A percentile compares a stretch with the other conserved stretches of the same genome.
These are phyloP conservation scores for Calonectria honghensis DNA, from an alignment of 2,329 filamentous ascomycete genomes.

Conservation along the genomic window DNA sequence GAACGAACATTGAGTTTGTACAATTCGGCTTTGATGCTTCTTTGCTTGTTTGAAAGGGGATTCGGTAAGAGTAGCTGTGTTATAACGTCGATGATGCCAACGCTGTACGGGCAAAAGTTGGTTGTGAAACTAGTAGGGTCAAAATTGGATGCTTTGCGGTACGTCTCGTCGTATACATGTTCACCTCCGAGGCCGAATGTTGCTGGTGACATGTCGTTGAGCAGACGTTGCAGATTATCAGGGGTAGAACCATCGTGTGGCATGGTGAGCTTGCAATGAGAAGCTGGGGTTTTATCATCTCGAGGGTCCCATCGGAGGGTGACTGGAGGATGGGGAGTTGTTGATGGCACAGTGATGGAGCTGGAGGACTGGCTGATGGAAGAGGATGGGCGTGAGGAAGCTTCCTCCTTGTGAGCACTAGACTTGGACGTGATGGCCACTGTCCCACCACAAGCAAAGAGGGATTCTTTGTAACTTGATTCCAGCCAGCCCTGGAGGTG, in stretches of 20 bases:
- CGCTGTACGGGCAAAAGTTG: constrained; percentile 5
- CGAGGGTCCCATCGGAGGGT: constrained; percentile 1
- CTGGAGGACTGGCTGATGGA: background rate
- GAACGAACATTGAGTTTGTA: constrained; percentile 13
- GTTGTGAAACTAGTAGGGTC: constrained; percentile 1
- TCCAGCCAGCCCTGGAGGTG: background rate
- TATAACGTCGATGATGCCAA: constrained; percentile 3
- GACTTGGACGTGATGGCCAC: background rate
- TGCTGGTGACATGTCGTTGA: background rate
- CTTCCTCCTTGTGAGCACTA: background rate
- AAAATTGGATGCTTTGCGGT: constrained; percentile 14
- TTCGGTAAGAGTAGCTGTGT: constrained; percentile 2
- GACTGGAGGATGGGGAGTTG: background rate
- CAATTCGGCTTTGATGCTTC: constrained; percentile 1
- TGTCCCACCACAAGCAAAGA: constrained; percentile 15
- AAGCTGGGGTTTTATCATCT: background rate
- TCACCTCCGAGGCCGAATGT: background rate
- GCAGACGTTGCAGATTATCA: background rate
- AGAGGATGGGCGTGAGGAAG: background rate
- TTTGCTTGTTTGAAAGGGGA: background rate
- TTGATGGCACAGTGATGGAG: background rate
- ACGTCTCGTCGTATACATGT: constrained; percentile 1
- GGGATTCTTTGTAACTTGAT: background rate
- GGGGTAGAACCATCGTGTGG: background rate
- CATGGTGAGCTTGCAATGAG: background rate